phyloP scores from a whole-genome alignment of 257 asterid species.

The Solanum rostratum region DNA sequence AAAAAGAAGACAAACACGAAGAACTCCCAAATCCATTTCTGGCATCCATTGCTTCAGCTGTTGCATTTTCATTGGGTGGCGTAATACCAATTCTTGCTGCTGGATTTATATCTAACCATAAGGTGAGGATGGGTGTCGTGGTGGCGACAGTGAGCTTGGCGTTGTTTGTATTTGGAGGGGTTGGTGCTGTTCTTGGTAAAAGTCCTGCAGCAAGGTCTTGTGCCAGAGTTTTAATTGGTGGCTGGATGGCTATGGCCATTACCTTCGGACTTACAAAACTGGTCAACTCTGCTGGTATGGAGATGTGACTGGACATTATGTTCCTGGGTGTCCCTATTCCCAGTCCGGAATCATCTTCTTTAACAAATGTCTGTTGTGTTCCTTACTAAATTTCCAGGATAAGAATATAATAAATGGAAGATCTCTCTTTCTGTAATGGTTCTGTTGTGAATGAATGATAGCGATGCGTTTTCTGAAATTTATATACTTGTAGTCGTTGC shows the following conservation, averaged over 20 bases:
- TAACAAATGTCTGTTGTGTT: neutral
- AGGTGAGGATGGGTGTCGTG: conserved; percentile 37
- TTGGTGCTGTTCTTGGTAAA: conserved; percentile 52
- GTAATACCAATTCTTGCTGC: conserved; percentile 54
- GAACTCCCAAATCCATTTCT: conserved; percentile 49
- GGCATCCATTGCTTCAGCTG: conserved; percentile 57
- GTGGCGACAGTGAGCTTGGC: conserved; percentile 40
- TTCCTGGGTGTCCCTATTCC: neutral
- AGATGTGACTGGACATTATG: conserved; percentile 13
- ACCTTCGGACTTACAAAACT: conserved; percentile 61
- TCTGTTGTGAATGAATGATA: neutral
- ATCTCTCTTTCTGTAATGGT: neutral
- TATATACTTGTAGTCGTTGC: neutral
- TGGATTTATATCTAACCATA: conserved; percentile 33
- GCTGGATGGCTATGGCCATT: conserved; percentile 74
- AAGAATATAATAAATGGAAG: neutral
- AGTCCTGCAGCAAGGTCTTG: conserved; percentile 31
- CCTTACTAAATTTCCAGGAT: neutral
- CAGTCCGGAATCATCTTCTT: neutral
- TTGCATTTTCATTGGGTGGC: conserved; percentile 56
- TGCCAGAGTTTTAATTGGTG: conserved; percentile 51
- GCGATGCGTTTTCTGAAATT: neutral
- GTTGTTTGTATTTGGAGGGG: conserved; percentile 38
- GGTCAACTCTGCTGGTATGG: conserved; percentile 32
- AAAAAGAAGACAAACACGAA: conserved; percentile 7